Evolutionary conservation across 2,329 filamentous ascomycete species (phyloP), one percentile per base, ranked within the genome.

Genomic region (Penicillium sp.): DNA sequence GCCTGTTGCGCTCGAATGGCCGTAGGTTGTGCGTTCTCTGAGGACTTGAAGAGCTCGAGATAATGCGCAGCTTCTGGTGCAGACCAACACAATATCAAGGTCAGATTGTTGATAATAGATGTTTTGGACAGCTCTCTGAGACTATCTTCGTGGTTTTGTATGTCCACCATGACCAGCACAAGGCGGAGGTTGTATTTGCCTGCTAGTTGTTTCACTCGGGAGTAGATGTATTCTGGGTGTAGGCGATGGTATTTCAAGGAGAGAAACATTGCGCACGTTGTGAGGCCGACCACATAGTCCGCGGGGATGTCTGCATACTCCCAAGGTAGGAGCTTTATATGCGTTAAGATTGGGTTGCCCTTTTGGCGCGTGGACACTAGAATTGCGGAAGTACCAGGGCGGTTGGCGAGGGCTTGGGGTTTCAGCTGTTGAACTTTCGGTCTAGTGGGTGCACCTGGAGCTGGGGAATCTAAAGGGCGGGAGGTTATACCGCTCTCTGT

Each of bases 161-260:
- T 96, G 73, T 99, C 94, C 26, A 97, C 92, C 84, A 97, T 91
- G 19, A 88, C 87, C 46, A 99, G 82, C 28, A 99, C 77, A 50
- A 99, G 82, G 45, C 94, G 89, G 19, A 99, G 82, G 62, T 87
- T 88, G 77, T 95, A 97, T 75, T 89, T 90, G 48, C 89, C 90
- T 49, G 89, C 89, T 5, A 99, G 80, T 46, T 87, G 85, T 50
- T 89, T 88, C 64, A 99, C 95, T 55, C 94, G 88, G 25, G 88
- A 91, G 78, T 97, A 97, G 67, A 99, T 91, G 78, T 99, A 99
- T 75, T 99, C 94, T 0, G 94, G 94, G 70, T 99, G 94, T 50
- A 99, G 82, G 28, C 93, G 90, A 74, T 99, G 94, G 74, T 99
- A 99, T 74, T 97, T 99, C 52, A 99, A 83, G 45, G 90, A 95